Conservation (phyloP, 371 early-diverging fungal genomes). For the Rhizopus microsporus region DNA sequence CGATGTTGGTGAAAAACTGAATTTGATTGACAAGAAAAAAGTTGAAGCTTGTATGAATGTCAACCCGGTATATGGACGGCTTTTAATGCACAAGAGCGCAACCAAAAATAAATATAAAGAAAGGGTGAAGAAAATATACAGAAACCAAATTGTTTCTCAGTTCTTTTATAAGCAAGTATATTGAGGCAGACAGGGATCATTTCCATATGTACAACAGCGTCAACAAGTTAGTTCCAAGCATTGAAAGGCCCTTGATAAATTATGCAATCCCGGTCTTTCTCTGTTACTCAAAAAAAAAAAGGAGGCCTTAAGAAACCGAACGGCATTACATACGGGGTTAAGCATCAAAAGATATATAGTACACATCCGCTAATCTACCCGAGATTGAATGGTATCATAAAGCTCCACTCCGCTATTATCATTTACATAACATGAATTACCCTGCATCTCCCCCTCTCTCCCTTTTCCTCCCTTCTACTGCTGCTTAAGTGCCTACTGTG, state of each 20-base stretch:
- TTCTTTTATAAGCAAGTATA: not conserved
- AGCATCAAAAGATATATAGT: not conserved
- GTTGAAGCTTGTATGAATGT: not conserved
- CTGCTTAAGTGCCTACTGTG: not conserved
- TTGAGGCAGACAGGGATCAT: not conserved
- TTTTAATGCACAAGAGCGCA: not conserved
- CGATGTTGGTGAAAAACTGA: too few relatives aligned
- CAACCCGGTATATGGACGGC: not conserved
- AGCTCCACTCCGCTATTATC: not conserved
- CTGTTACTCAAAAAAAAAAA: not conserved
- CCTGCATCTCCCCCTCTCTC: not conserved
- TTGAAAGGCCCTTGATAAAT: not conserved
- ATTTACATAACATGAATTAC: not conserved
- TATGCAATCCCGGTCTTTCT: constrained; percentile 8
- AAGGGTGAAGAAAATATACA: not conserved
- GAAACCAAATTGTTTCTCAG: not conserved
- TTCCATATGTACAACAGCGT: not conserved
- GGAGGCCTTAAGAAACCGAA: not conserved
- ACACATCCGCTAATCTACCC: not conserved
- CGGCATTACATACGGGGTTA: not conserved
- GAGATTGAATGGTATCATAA: not conserved
- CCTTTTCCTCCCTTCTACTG: not conserved
- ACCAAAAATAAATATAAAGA: not conserved
- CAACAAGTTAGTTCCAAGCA: not conserved
- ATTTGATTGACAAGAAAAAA: not conserved